A percentile compares a stretch with the other conserved stretches of the same genome.
phyloP scores from a whole-genome alignment of 1,284 basidiomycete genomes.

The Porogramme epimiltina region DNA sequence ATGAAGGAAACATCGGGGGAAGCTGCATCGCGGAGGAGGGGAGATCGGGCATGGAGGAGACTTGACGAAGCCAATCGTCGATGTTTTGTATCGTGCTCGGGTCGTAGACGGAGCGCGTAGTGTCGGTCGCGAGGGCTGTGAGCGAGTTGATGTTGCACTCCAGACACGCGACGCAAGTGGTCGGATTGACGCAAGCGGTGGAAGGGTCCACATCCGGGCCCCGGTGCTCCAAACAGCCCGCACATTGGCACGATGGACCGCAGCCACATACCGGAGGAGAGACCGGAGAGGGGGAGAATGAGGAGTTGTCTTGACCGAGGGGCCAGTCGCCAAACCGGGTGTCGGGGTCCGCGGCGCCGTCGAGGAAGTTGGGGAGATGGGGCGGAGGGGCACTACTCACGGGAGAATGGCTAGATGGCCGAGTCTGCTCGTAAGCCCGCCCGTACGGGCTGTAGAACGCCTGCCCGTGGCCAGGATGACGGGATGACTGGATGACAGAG shows the following conservation, averaged over 20 bases:
- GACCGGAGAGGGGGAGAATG: not conserved
- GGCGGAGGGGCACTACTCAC: constrained; percentile 3
- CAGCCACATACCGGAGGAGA: constrained; percentile 46
- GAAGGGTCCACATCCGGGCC: constrained; percentile 34
- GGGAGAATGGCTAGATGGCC: constrained; percentile 28
- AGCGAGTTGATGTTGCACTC: constrained; percentile 52
- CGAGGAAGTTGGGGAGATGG: constrained; percentile 1
- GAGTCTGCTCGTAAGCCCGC: constrained; percentile 53
- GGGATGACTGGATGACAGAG: constrained; percentile 11
- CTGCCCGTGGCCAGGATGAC: constrained; percentile 43
- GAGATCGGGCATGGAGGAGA: constrained; percentile 20
- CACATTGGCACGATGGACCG: constrained; percentile 53
- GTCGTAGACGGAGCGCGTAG: constrained; percentile 21
- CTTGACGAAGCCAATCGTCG: constrained; percentile 53
- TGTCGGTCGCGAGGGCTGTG: constrained; percentile 31
- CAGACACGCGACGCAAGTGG: constrained; percentile 54
- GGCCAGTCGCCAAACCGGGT: constrained; percentile 7
- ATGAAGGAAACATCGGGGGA: constrained; percentile 5
- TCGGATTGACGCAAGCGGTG: constrained; percentile 46
- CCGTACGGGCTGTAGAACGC: constrained; percentile 61
- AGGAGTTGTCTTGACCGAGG: not conserved
- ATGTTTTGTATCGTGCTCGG: constrained; percentile 36
- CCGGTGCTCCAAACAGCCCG: constrained; percentile 54
- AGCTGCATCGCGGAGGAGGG: not conserved
- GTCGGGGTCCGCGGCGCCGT: not conserved